phyloP scores from a whole-genome alignment of 1,284 basidiomycete genomes.

The Cryptococcus hybrid region DNA sequence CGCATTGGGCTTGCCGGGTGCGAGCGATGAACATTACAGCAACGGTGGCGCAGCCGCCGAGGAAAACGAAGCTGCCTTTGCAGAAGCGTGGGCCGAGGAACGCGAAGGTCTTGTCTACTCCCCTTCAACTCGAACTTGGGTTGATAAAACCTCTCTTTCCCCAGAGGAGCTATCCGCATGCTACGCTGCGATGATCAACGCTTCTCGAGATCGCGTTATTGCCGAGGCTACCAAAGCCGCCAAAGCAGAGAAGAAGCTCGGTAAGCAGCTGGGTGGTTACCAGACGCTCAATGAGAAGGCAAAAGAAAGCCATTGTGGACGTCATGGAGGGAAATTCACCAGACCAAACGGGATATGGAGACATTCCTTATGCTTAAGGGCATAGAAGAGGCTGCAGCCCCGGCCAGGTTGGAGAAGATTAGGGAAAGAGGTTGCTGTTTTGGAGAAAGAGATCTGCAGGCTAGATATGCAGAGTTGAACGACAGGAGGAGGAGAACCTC shows the following conservation, averaged over 20 bases:
- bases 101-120: slow-evolving; percentile 66
- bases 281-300: slow-evolving; percentile 72
- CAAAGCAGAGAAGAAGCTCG: slow-evolving; percentile 91
- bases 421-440: no score
- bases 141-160: slow-evolving; percentile 62
- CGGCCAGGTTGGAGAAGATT: slow-evolving; percentile 67
- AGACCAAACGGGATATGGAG: slow-evolving; percentile 63
- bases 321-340: slow-evolving; percentile 68
- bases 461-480: slow-evolving; percentile 77
- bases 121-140: slow-evolving; percentile 61
- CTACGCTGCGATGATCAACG: slow-evolving; percentile 62
- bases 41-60: slow-evolving; percentile 66
- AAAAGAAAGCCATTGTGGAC: slow-evolving; percentile 62
- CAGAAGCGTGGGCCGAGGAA: slow-evolving; percentile 64
- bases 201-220: slow-evolving; percentile 71
- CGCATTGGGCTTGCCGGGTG: slow-evolving; percentile 78
- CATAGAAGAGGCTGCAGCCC: slow-evolving; percentile 71
- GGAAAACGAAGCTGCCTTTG: slow-evolving; percentile 59
- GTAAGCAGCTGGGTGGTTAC: slow-evolving; percentile 86
- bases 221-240: slow-evolving; percentile 74
- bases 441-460: slow-evolving; percentile 71
- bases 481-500: slow-evolving; percentile 66
- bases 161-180: slow-evolving; percentile 64
- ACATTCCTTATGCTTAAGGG: slow-evolving; percentile 70
- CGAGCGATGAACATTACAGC: slow-evolving; percentile 73